Base-by-base conservation (phyloP, 768 basidiomycete genomes). In the Mycena leptocephala region DNA sequence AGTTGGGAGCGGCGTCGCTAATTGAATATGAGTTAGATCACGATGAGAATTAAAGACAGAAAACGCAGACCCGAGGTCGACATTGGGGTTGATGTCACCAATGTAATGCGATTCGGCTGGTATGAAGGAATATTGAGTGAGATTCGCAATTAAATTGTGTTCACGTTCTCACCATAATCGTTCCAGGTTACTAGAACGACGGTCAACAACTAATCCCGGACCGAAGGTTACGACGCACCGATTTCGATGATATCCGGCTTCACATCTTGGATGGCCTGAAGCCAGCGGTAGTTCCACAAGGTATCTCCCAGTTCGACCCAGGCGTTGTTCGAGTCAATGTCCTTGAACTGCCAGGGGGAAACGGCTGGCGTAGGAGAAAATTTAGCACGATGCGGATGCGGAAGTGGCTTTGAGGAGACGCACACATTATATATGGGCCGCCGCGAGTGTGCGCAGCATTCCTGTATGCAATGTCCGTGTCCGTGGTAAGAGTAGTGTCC, bases 91-190 rank as follows among this genome's bases (percentile, higher is more conserved):
- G 32, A 81, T 81, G 33, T 81, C 81, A 8, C 81, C 76, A 76
- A 89, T 88, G 80, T 89, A 90, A 48, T 87, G 87, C 11, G 87
- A 87, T 76, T 86, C 85, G 35, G 82, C 85, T 79, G 51, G 24
- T 1, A 13, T 4, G 9, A n/a, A 6, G 5, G 3, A 26, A 16
- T 5, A n/a, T 8, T 41, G 16, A 26, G n/a, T 2, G 37, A 28
- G 11, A 2, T 1, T 35, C 26, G 22, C 8, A n/a, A 10, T 9
- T 2, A 56, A 32, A 32, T 2, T 1, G 55, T 30, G 9, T 1
- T 4, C 7, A 10, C 26, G 30, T 48, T 20, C 53, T 78, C 16
- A 71, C 81, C 80, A 16, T 82, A 79, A 61, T 83, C 80, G 18
- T 73, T 76, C 74, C 73, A 76, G 24, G 76, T 80, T 48, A 81